Evolutionary conservation across 2,329 filamentous ascomycete species (phyloP).

Genomic region (Trichophyton schoenleinii): DNA sequence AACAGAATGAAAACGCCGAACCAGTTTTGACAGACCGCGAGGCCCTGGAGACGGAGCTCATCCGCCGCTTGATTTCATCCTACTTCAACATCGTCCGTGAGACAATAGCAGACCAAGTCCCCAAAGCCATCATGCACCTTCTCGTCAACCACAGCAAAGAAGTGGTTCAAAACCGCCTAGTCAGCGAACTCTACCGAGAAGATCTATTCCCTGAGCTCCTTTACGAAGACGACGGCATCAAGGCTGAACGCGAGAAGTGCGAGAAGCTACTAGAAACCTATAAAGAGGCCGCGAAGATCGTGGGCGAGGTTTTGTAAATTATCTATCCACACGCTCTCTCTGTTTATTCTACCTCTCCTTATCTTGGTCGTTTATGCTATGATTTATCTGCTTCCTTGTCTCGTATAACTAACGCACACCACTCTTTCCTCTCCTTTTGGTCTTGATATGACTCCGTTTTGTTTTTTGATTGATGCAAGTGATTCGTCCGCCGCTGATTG

Average conservation of each 20-base stretch:
- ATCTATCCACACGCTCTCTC: background rate
- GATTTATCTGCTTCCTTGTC: background rate
- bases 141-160: slow-evolving; percentile 98
- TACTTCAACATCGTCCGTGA: slow-evolving; percentile 99
- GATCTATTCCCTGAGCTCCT: slow-evolving; percentile 79
- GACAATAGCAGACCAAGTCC: slow-evolving; percentile 95
- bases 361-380: background rate
- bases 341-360: background rate
- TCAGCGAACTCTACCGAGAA: slow-evolving; percentile 92
- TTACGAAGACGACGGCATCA: slow-evolving; percentile 94
- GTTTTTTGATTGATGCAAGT: background rate
- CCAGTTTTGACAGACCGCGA: slow-evolving; percentile 89
- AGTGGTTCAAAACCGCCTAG: slow-evolving; percentile 89
- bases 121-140: slow-evolving; percentile 97
- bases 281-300: slow-evolving; percentile 94
- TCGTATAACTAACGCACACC: background rate
- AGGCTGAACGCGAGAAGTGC: slow-evolving; percentile 96
- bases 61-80: slow-evolving; percentile 87
- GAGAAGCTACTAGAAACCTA: slow-evolving; percentile 92
- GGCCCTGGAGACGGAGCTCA: slow-evolving; percentile 93
- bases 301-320: slow-evolving; percentile 75
- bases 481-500: background rate
- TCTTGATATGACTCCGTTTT: background rate
- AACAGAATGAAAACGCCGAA: slow-evolving; percentile 44
- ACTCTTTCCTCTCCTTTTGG: background rate